Evolutionary conservation across 345 rosid genomes (phyloP), one percentile per base, ranked within the genome.

Genomic region (Raphanus sativus): DNA sequence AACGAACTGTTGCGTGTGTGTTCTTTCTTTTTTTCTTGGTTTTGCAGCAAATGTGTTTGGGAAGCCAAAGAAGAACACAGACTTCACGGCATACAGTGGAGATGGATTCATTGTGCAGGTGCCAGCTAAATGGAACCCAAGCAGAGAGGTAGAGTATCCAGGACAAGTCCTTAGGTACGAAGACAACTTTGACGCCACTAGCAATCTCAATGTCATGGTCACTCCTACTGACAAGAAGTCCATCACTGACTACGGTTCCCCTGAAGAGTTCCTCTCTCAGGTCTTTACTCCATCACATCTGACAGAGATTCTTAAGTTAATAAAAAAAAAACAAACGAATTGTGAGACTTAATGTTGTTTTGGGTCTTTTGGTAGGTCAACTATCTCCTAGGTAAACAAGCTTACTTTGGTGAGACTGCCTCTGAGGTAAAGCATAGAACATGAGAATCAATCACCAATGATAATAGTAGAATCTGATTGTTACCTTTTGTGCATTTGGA

Each of bases 91-190:
- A 2, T 90, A 86, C 83, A 83, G 8, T 69, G 98, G 97, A 58
- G 81, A 89, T 56, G 96, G 99, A 52, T 95, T 92, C 90, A 87
- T 81, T 81, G 71, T 95, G 9, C 77, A 67, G 56, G 74, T 92
- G 24, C 99, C 99, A 25, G 38, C 98, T n/a, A 95, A 95, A 80
- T 92, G 98, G 99, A 95, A 89, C 82, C 98, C 96, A 15, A 92
- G 96, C 89, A 90, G 86, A 69, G 99, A 92, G 82, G 65, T 67
- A 4, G 99, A 95, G 84, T 95, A 15, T 85, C 97, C 98, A 0
- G 99, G 99, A 56, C 99, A 92, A 81, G 97, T 95, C 33, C 88
- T 92, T 3, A 86, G 99, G 75, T 92, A 83, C 12, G 98, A 95
- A 84, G 98, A 95, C 85, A 95, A 95, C 86, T 92, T 89, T 48